Base-by-base conservation (phyloP, 2,329 filamentous ascomycete genomes). In the Pseudogymnoascus sp. region DNA sequence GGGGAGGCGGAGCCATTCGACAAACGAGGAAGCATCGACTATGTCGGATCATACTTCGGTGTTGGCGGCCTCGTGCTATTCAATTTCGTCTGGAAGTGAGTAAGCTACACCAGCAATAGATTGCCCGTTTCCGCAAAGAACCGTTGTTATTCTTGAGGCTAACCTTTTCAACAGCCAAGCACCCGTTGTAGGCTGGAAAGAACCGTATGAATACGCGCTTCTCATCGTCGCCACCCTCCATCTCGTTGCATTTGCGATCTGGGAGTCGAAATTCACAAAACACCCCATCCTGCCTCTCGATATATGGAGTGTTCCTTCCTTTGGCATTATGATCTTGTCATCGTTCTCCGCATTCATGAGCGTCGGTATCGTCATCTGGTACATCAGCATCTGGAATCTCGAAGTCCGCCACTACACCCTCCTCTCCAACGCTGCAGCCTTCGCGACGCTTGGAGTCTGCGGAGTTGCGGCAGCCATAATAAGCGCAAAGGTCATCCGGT, bases 301-400 rank as follows among this genome's bases (percentile, higher is more conserved):
- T 20, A 66, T 68, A n/a, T 68, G 64, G 62, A 65, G 32, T 5
- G 65, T 63, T 16, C 65, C 64, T 6, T 69, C 65, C 1, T 64
- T 68, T 47, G 39, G 62, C 11, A 30, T 64, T 5, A 34, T 67
- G 9, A 57, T 65, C 7, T 4, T 65, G 2, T 47, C 62, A 6
- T 59, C 63, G 9, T 60, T 68, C 18, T 63, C 66, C 30, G 61
- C 58, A 9, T 59, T 67, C 59, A 67, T 69, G 64, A 60, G 62
- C 54, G 18, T 43, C 20, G 39, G 39, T 5, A 43, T 25, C 5
- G 18, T 25, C 6, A 22, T 43, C 11, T 43, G 39, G 39, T 43
- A 43, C 20, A 43, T 43, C 18, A 41, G 38, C 38, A 41, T 41
- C 38, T 41, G 38, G 38, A 41, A 41, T 41, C 38, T 41, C 38